phyloP scores from a whole-genome alignment of 192 early-diverging fungal species.

The Linderina pennispora region DNA sequence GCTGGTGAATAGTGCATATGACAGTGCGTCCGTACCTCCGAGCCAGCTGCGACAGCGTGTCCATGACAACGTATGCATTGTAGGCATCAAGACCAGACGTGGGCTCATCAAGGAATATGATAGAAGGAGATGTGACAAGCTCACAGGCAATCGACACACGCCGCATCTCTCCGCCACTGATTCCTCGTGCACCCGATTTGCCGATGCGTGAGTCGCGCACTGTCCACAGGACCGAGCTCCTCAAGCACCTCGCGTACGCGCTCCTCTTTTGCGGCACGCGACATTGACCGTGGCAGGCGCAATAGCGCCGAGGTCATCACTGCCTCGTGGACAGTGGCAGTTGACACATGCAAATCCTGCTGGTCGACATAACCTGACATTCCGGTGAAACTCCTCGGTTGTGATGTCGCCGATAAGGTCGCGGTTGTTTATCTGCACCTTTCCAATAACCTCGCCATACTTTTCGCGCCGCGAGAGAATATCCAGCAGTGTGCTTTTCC shows the following conservation, averaged over 20 bases:
- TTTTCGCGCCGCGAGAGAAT: conserved; percentile 78
- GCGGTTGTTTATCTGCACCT: conserved; percentile 79
- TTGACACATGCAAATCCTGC: conserved; percentile 79
- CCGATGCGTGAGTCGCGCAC: conserved; percentile 83
- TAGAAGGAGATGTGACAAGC: conserved; percentile 82
- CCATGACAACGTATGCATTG: conserved; percentile 89
- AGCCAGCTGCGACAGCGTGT: conserved; percentile 53
- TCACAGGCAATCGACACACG: conserved; percentile 92
- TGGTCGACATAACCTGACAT: conserved; percentile 85
- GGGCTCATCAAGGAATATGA: conserved; percentile 83
- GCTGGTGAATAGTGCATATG: conserved; percentile 93
- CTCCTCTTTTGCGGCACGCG: conserved; percentile 48
- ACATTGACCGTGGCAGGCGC: conserved; percentile 59
- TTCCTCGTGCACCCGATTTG: conserved; percentile 60
- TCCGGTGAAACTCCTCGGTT: conserved; percentile 52
- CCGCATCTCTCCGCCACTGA: conserved; percentile 89
- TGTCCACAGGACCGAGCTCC: conserved; percentile 71
- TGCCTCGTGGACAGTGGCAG: conserved; percentile 83
- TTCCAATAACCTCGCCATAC: conserved; percentile 59
- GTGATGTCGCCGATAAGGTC: conserved; percentile 52
- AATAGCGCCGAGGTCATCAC: conserved; percentile 82
- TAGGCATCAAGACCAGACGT: conserved; percentile 84
- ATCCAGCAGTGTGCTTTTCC: conserved; percentile 89
- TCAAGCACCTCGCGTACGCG: conserved; percentile 68
- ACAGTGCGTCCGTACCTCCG: conserved; percentile 54